Evolutionary conservation across 768 basidiomycete species (phyloP).

Genomic region (Austroboletus festivus): DNA sequence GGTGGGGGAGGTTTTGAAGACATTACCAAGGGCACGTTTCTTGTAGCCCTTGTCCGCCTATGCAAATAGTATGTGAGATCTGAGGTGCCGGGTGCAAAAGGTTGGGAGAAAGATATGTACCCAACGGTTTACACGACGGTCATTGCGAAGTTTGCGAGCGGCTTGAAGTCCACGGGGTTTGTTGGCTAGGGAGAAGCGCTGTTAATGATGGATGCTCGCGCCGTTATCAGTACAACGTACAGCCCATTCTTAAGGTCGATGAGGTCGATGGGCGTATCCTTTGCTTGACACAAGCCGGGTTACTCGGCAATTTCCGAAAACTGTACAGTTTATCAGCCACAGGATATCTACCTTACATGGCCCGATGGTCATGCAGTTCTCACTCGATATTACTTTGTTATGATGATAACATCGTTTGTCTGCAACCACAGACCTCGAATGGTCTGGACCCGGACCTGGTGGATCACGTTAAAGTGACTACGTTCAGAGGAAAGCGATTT

Average conservation of each 20-base stretch:
- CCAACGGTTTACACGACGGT: slow-evolving; percentile 97
- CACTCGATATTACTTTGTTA: too few species aligned
- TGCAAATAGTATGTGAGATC: slow-evolving; percentile 16
- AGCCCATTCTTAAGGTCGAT: slow-evolving; percentile 77
- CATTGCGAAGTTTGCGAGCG: slow-evolving; percentile 94
- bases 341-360: too few species aligned
- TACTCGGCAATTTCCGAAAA: slow-evolving; percentile 33
- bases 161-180: slow-evolving; percentile 99
- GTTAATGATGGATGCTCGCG: slow-evolving; percentile 7
- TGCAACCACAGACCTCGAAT: too few species aligned
- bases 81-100: not conserved
- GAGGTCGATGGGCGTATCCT: slow-evolving; percentile 40
- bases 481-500: too few species aligned
- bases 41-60: slow-evolving; percentile 99
- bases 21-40: slow-evolving; percentile 98
- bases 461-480: too few species aligned
- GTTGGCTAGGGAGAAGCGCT: slow-evolving; percentile 58
- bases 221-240: slow-evolving; percentile 49
- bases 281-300: slow-evolving; percentile 2
- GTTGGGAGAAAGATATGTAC: slow-evolving; percentile 42
- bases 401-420: too few species aligned
- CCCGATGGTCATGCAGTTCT: too few species aligned
- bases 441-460: too few species aligned
- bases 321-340: slow-evolving; percentile 44
- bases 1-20: slow-evolving; percentile 99